Base-by-base conservation (phyloP, 768 basidiomycete species). In the Lanmaoa rubissima region DNA sequence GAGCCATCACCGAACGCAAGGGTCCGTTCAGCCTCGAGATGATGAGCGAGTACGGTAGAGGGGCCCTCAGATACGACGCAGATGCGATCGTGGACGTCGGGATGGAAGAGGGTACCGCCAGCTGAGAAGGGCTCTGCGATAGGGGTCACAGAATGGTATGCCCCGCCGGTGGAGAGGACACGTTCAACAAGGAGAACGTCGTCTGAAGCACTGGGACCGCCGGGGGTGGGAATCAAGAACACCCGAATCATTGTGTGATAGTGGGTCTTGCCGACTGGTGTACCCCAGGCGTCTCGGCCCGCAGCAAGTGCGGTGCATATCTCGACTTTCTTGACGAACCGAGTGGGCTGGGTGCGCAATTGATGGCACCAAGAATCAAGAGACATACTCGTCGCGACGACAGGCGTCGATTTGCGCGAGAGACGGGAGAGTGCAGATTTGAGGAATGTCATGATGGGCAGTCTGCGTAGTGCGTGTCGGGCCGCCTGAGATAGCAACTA, bases 181-280 rank as follows among this genome's bases (percentile, higher is more conserved):
- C 64, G 57, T 44, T 65, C 61, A 7, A 66, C 35, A 5, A 66
- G 50, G 1, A 66, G 14, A 0, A 44, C 45, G 2, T 60, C 55
- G 10, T 48, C 50, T 0, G 35, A 36, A 0, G 13, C 1, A 5
- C 39, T 11, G 5, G 35, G 7, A 2, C 7, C 32, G 9, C 10
- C 14, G 1, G 11, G 8, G 2, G 12, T 13, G n/a, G 61, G 41
- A 1, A 1, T 41, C 26, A 62, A 3, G 9, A 8, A 42, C 7
- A 55, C 50, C 4, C 55, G 58, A 11, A 66, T n/a, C 1, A 66
- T 28, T 1, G 60, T 53, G 8, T 66, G 55, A 10, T 34, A 40
- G 8, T 65, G 55, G 1, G 26, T 4, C 13, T 32, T 32, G 5
- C 39, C 47, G 1, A 48, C 17, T 3, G 31, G 24, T 0, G 46